A percentile compares a stretch with the other conserved stretches of the same genome.
phyloP scores from a whole-genome alignment of 768 basidiomycete species.

The Lyophyllum shimeji region DNA sequence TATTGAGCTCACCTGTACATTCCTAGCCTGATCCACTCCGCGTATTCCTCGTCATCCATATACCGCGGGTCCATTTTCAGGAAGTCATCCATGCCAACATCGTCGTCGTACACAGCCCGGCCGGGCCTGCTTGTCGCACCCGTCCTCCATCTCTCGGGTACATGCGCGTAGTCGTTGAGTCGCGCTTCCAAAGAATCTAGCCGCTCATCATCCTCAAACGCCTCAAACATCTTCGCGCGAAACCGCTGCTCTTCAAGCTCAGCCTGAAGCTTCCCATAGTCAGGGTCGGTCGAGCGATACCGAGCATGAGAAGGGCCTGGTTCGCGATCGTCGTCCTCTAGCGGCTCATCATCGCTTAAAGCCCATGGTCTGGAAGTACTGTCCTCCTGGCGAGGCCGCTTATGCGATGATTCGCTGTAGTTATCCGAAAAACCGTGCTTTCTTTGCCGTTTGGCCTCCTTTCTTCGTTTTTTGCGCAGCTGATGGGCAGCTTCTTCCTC shows the following conservation, averaged over 20 bases:
- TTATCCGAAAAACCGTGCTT: constrained; percentile 20
- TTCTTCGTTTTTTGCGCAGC: constrained; percentile 37
- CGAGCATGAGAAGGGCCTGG: constrained; percentile 20
- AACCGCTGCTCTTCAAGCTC: constrained; percentile 67
- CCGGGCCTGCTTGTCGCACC: constrained; percentile 23
- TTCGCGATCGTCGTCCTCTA: constrained; percentile 11
- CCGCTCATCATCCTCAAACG: constrained; percentile 71
- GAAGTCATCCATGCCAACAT: constrained; percentile 31
- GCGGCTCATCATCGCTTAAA: constrained; percentile 42
- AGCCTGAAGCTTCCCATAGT: constrained; percentile 48
- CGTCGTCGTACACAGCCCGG: constrained; percentile 20
- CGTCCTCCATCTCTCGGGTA: constrained; percentile 69
- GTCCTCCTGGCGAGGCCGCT: constrained; percentile 25
- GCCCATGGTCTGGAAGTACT: constrained; percentile 47
- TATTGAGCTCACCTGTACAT: constrained; percentile 66
- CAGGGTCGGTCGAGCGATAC: constrained; percentile 23
- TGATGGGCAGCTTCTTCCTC: constrained; percentile 53
- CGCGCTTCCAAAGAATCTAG: constrained; percentile 61
- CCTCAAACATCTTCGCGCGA: constrained; percentile 70
- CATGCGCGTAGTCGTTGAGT: constrained; percentile 67
- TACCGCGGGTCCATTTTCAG: constrained; percentile 40
- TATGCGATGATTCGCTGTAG: constrained; percentile 3
- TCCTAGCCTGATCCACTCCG: constrained; percentile 80
- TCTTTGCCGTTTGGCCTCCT: constrained; percentile 30
- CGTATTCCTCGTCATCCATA: constrained; percentile 88